Evolutionary conservation across 805 yeast genomes (phyloP).

Genomic region (Saturnispora zaruensis): DNA sequence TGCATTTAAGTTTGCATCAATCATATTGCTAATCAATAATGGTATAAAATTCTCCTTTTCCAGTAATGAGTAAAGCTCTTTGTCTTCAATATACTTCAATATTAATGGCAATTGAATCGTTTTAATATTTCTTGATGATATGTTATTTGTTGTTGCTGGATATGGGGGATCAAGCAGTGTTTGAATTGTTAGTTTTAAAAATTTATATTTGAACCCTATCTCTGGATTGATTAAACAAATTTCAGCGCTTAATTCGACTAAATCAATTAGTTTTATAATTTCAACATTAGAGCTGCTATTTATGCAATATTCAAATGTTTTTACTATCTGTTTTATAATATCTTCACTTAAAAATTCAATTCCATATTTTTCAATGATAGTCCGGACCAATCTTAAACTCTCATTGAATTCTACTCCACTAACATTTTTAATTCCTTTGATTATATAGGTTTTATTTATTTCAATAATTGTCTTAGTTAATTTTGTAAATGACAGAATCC

Average conservation of each 20-base stretch:
- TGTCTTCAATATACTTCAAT: conserved; percentile 47
- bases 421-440: conserved; percentile 2
- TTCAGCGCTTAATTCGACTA: conserved; percentile 8
- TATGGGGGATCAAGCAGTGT: conserved; percentile 14
- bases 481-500: conserved; percentile 8
- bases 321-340: neutral
- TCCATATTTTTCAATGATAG: conserved; percentile 1
- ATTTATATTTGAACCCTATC: conserved; percentile 6
- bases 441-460: conserved; percentile 2
- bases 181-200: conserved; percentile 7
- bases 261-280: neutral
- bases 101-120: conserved; percentile 21
- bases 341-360: neutral
- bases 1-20: conserved; percentile 4
- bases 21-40: conserved; percentile 33
- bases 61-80: conserved; percentile 43
- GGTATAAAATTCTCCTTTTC: conserved; percentile 57
- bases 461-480: neutral
- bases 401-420: conserved; percentile 8
- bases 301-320: neutral
- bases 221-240: conserved; percentile 4
- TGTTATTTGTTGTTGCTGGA: neutral
- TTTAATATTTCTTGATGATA: conserved; percentile 4
- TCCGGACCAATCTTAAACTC: conserved; percentile 9
- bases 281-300: neutral